These are phyloP conservation scores for Naganishia friedmannii DNA, from an alignment of 768 basidiomycete species.

Conservation along the genomic window DNA sequence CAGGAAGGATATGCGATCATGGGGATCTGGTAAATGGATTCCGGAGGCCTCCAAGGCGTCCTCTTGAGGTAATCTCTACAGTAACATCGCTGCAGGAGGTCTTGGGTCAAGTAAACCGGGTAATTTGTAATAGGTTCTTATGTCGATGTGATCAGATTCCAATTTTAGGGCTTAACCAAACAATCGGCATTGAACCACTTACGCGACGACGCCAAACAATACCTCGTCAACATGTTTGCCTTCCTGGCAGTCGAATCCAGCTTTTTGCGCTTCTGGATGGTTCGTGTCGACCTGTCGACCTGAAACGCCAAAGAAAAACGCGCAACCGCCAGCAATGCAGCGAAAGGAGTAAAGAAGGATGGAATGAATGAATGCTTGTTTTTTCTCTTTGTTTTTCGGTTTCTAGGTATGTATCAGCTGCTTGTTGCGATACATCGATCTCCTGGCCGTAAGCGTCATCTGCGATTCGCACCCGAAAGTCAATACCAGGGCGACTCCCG, in stretches of 20 bases:
- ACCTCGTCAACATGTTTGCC: neutral
- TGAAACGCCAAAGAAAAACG: neutral
- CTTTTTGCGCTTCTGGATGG: neutral
- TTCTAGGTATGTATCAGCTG: too few relatives aligned
- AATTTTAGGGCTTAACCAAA: neutral
- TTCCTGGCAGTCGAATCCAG: neutral
- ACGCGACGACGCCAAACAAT: too few relatives aligned
- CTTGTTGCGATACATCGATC: too few relatives aligned
- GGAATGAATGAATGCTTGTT: neutral
- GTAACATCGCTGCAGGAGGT: neutral
- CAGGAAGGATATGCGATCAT: slow-evolving; percentile 16
- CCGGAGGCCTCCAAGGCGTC: neutral
- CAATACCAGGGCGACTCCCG: too few relatives aligned
- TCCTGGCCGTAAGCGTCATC: too few relatives aligned
- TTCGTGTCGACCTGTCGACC: neutral
- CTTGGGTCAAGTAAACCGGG: neutral
- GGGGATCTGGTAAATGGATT: slow-evolving; percentile 21
- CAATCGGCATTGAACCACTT: neutral
- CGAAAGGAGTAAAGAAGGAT: neutral
- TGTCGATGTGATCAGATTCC: neutral
- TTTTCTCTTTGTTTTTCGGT: too few relatives aligned
- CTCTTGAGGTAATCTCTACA: neutral
- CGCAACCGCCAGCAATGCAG: neutral
- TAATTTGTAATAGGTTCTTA: slow-evolving; percentile 1
- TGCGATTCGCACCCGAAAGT: too few relatives aligned